Percentiles rank a stretch among this genome's conserved stretches.
Evolutionary conservation across 306 rosid genomes (phyloP).

Genomic region (Vicia sativa): DNA sequence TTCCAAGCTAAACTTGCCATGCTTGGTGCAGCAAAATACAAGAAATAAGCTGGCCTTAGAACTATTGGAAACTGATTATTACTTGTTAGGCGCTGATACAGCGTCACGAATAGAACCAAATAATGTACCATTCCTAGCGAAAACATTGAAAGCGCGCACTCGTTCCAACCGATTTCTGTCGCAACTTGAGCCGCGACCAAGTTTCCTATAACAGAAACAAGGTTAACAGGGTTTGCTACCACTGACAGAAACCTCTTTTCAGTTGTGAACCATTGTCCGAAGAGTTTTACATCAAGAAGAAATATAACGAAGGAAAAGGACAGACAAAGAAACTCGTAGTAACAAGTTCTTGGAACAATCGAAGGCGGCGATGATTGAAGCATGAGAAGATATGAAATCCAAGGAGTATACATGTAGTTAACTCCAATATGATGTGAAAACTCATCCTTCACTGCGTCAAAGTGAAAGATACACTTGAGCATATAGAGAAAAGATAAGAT

Average conservation of each 20-base stretch:
- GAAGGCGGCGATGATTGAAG: slow-evolving; percentile 53
- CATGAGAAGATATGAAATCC: slow-evolving; percentile 62
- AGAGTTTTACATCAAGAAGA: slow-evolving; percentile 50
- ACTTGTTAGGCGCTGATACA: slow-evolving; percentile 48
- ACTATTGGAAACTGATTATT: slow-evolving; percentile 43
- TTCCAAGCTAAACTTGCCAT: slow-evolving; percentile 62
- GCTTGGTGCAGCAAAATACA: slow-evolving; percentile 62
- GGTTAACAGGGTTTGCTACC: slow-evolving; percentile 56
- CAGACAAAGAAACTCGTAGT: slow-evolving; percentile 40
- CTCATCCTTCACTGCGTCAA: slow-evolving; percentile 46
- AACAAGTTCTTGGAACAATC: slow-evolving; percentile 13
- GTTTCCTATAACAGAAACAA: slow-evolving; percentile 57
- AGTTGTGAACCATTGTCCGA: slow-evolving; percentile 59
- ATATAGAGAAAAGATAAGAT: slow-evolving; percentile 44
- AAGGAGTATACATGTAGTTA: slow-evolving; percentile 56
- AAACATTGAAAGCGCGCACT: slow-evolving; percentile 50
- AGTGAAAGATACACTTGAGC: slow-evolving; percentile 52
- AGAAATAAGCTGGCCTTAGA: slow-evolving; percentile 52
- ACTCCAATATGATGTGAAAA: slow-evolving; percentile 50
- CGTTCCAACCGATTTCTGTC: slow-evolving; percentile 57
- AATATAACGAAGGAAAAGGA: slow-evolving; percentile 43
- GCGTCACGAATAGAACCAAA: slow-evolving; percentile 51
- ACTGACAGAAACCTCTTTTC: slow-evolving; percentile 49
- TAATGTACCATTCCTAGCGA: slow-evolving; percentile 51
- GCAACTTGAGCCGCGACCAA: slow-evolving; percentile 48